These are phyloP conservation scores for Aspergillus puulaauensis DNA, from an alignment of 2,329 filamentous ascomycete species.

Conservation along the genomic window DNA sequence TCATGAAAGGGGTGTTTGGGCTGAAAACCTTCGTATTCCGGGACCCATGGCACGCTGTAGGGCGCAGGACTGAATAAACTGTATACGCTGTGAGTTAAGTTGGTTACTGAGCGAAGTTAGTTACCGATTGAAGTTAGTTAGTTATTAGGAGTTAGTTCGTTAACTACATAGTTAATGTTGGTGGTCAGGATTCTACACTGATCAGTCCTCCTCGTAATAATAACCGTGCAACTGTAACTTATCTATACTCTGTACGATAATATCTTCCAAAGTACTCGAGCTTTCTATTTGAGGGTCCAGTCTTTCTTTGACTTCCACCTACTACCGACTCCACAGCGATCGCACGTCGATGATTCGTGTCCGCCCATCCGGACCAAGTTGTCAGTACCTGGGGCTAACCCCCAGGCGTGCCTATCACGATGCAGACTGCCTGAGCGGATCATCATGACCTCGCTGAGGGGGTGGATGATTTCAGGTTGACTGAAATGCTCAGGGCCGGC, in stretches of 20 bases:
- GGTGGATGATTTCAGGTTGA: constrained; percentile 4
- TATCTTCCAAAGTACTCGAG: not conserved
- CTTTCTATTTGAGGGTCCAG: constrained; percentile 10
- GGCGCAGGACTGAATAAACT: not conserved
- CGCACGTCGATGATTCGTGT: constrained; percentile 23
- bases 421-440: constrained; percentile 1
- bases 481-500: no score
- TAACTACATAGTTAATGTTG: no score
- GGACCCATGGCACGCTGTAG: not conserved
- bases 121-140: no score
- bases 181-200: no score
- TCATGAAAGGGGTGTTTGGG: not conserved
- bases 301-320: constrained; percentile 10
- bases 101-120: no score
- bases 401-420: constrained; percentile 16
- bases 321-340: constrained; percentile 15
- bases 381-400: constrained; percentile 24
- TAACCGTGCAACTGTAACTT: not conserved
- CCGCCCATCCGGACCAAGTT: constrained; percentile 22
- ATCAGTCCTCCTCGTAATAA: no score
- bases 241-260: not conserved
- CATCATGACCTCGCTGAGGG: constrained; percentile 8
- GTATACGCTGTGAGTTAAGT: no score
- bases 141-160: no score
- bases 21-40: not conserved